Base-by-base conservation (phyloP, 768 basidiomycete species). In the Kwoniella botswanensis region DNA sequence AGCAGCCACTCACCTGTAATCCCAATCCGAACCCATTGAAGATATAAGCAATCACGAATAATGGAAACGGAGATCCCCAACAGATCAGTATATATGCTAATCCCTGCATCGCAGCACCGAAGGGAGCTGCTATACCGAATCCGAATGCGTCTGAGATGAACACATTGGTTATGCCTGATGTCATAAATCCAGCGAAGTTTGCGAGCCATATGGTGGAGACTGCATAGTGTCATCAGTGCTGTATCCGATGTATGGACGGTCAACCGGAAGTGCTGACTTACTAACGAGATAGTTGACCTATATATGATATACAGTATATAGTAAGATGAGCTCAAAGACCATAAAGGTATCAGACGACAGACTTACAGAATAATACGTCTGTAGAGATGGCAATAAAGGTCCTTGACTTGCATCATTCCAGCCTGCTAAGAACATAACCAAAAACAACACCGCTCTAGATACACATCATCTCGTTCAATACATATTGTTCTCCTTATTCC, bases 381-480 rank as follows among this genome's bases (percentile, higher is more conserved):
- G 91, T 59, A 93, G 89, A 12, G 88, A 86, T 1, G 91, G 92
- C 4, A 93, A 82, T 21, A 94, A 82, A 1, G 92, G 91, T 1
- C 92, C 92, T 15, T 88, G 88, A 0, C 89, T 87, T 13, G 89
- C 90, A 80, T 92, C 92, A 76, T 90, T 92, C 91, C 91, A 93
- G 17, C 92, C 92, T 7, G 71, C 70, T 4, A 81, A 54, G 46
- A 81, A 74, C 74, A 78, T 76, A 22, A 77, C 74, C 44, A 76
- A 44, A 53, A 78, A 76, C 26, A 80, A 58, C 1, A 68, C 68
- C 18, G 26, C 71, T 26, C 77, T 74, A 21, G 22, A 65, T 7
- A 13, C 1, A 50, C 46, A 35, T 35, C 35, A 35, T 35, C 6
- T 35, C 35, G 35, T 0, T 35, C 35, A 35, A 35, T 35, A 35